These are phyloP conservation scores for Abortiporus biennis DNA, from an alignment of 1,284 basidiomycete species.

Conservation along the genomic window DNA sequence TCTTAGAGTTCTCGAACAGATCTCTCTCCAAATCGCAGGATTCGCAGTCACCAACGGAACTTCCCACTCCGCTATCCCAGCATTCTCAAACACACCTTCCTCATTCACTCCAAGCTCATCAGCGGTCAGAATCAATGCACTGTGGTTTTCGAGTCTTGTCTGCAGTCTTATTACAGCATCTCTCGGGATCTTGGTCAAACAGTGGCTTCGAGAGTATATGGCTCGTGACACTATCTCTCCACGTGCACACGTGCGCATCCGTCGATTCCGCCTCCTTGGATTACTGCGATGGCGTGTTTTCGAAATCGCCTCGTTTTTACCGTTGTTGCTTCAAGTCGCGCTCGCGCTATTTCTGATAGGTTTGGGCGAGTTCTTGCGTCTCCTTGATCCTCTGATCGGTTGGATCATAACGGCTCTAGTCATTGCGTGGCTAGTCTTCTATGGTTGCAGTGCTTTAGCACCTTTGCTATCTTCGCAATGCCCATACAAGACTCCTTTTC, in stretches of 20 bases:
- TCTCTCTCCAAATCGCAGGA: conserved; percentile 1
- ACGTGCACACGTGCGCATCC: conserved; percentile 4
- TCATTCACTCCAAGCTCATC: no score
- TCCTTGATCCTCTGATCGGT: not conserved
- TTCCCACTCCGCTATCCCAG: not conserved
- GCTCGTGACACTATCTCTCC: not conserved
- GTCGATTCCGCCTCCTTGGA: conserved; percentile 17
- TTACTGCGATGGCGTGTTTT: conserved; percentile 17
- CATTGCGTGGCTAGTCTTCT: not conserved
- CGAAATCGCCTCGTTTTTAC: conserved; percentile 14
- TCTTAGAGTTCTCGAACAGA: not conserved
- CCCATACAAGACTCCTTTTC: conserved; percentile 1
- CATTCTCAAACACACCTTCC: not conserved
- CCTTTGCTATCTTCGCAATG: not conserved
- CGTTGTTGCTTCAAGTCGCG: conserved; percentile 18
- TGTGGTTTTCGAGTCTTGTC: not conserved
- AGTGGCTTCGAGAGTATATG: conserved; percentile 1
- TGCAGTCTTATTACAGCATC: conserved; percentile 1
- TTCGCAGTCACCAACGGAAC: not conserved
- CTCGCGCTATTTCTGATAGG: conserved; percentile 15
- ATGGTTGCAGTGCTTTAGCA: not conserved
- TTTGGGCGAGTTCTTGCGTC: conserved; percentile 16
- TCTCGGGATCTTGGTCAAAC: conserved; percentile 2
- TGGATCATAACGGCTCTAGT: conserved; percentile 1
- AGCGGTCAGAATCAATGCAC: conserved; percentile 1